Percentiles rank a stretch among this genome's conserved stretches.
Conservation (phyloP, 345 rosid species). For the Schrenkiella parvula region DNA sequence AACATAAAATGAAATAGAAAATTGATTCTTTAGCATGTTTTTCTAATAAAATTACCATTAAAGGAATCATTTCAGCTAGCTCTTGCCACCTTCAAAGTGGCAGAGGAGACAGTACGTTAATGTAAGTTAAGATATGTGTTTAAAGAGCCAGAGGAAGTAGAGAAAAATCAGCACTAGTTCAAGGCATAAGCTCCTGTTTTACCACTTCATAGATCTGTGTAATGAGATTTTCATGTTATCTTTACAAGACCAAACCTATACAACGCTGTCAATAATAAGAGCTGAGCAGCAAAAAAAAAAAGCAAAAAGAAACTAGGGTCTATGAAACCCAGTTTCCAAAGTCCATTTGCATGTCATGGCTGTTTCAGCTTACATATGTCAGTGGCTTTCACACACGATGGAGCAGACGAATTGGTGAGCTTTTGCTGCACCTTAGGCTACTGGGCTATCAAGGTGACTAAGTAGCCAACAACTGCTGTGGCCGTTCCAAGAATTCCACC, state of each 20-base stretch:
- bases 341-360: slow-evolving; percentile 18
- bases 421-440: background rate
- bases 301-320: background rate
- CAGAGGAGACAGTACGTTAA: slow-evolving; percentile 47
- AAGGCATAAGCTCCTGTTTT: background rate
- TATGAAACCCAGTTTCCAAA: slow-evolving; percentile 2
- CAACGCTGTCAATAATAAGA: background rate
- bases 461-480: slow-evolving; percentile 54
- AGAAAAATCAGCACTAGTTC: slow-evolving; percentile 36
- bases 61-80: slow-evolving; percentile 46
- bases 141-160: slow-evolving; percentile 7
- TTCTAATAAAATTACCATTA: too few relatives aligned
- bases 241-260: slow-evolving; percentile 10
- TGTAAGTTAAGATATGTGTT: slow-evolving; percentile 36
- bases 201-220: slow-evolving; percentile 1
- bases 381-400: background rate
- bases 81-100: slow-evolving; percentile 43
- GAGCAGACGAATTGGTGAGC: background rate
- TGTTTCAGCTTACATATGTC: slow-evolving; percentile 2
- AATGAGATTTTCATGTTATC: background rate
- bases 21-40: too few relatives aligned
- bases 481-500: slow-evolving; percentile 69
- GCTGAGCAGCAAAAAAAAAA: background rate
- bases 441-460: slow-evolving; percentile 29
- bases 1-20: too few relatives aligned